phyloP scores from a whole-genome alignment of 75 land plant genomes.

The Ceratopteris richardii region DNA sequence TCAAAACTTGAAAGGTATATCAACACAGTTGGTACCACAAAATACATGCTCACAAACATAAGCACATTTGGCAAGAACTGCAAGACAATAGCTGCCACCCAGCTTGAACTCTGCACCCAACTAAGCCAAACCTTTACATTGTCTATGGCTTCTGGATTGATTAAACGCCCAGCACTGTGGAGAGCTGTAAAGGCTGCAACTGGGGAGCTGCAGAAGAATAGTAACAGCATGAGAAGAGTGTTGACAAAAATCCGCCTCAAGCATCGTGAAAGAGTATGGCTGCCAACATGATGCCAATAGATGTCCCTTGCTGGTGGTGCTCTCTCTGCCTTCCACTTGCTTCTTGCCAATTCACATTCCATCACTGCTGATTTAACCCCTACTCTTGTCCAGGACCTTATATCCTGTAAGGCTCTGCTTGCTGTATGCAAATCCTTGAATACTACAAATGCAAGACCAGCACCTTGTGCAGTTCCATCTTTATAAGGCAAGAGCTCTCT shows the following conservation, averaged over 20 bases:
- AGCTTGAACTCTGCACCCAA: conserved; percentile 73
- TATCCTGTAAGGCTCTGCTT: conserved; percentile 71
- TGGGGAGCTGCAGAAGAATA: conserved; percentile 74
- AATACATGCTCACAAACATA: conserved; percentile 83
- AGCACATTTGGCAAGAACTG: conserved; percentile 83
- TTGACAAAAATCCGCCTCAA: conserved; percentile 59
- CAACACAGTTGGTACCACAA: conserved; percentile 63
- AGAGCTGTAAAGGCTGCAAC: conserved; percentile 67
- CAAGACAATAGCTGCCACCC: conserved; percentile 51
- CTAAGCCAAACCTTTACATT: conserved; percentile 60
- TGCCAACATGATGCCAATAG: conserved; percentile 86
- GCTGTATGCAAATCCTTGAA: conserved; percentile 74
- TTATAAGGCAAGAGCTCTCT: conserved; percentile 39
- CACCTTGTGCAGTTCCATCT: conserved; percentile 65
- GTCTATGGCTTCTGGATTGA: conserved; percentile 77
- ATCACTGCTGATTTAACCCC: conserved; percentile 52
- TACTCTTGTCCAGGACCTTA: conserved; percentile 36
- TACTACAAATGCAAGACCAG: conserved; percentile 79
- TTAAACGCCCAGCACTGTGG: conserved; percentile 57
- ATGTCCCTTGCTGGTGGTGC: conserved; percentile 84
- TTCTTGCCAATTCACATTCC: conserved; percentile 59
- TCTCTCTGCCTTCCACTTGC: conserved; percentile 73
- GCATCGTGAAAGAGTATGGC: conserved; percentile 38
- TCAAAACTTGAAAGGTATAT: conserved; percentile 78
- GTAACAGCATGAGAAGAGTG: conserved; percentile 52